phyloP scores from a whole-genome alignment of 116 monocot species.

The Iris pallida region DNA sequence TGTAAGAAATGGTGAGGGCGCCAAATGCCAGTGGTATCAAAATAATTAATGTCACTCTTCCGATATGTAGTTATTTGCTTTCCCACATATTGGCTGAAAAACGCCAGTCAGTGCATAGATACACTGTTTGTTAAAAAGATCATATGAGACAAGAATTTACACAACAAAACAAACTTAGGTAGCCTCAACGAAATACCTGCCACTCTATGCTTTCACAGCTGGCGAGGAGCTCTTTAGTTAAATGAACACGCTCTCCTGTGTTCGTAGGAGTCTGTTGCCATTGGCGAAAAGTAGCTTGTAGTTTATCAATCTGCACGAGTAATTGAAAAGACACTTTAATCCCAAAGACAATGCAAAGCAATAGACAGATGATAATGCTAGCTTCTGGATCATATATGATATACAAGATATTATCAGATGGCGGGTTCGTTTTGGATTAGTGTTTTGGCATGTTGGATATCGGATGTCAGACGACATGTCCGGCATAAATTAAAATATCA shows the following conservation, averaged over 20 bases:
- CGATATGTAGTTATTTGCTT: too few species aligned
- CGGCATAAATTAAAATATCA: too few species aligned
- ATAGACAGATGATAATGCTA: too few species aligned
- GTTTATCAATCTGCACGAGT: constrained; percentile 64
- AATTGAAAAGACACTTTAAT: background rate
- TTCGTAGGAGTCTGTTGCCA: constrained; percentile 52
- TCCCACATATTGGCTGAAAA: background rate
- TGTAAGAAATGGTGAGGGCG: too few species aligned
- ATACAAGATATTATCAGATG: too few species aligned
- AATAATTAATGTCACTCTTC: too few species aligned
- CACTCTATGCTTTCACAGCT: constrained; percentile 88
- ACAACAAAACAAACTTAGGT: background rate
- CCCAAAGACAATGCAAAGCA: too few species aligned
- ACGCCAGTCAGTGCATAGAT: background rate
- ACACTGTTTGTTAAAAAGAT: background rate
- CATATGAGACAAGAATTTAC: background rate
- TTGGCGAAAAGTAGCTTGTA: constrained; percentile 58
- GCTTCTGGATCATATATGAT: too few species aligned
- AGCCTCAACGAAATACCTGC: constrained; percentile 54
- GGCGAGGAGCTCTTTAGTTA: constrained; percentile 68
- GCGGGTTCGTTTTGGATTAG: too few species aligned
- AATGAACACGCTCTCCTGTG: constrained; percentile 63
- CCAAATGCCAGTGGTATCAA: too few species aligned
- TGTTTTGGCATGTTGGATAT: too few species aligned
- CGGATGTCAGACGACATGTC: too few species aligned